A percentile compares a stretch with the other conserved stretches of the same genome.
Evolutionary conservation across 805 yeast genomes (phyloP).

Genomic region (Candida railenensis): DNA sequence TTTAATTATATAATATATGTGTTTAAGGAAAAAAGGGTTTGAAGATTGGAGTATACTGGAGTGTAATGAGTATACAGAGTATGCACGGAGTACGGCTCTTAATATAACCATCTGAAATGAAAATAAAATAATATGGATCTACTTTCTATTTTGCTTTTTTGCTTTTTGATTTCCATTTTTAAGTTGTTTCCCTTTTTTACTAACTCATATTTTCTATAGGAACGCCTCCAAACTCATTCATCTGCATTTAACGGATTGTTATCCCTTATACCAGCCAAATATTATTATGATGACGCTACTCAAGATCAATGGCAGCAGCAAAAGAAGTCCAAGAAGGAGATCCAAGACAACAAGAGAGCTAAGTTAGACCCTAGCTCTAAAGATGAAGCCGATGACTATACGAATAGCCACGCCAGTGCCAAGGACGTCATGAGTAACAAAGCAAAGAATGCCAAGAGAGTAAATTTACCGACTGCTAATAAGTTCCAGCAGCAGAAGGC

Average conservation of each 20-base stretch:
- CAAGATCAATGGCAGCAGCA: slow-evolving; percentile 88
- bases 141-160: not conserved
- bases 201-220: slow-evolving; percentile 38
- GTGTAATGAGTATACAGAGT: not conserved
- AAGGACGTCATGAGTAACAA: slow-evolving; percentile 57
- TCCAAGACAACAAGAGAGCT: slow-evolving; percentile 56
- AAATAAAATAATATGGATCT: not conserved
- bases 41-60: too few species aligned
- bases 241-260: slow-evolving; percentile 84
- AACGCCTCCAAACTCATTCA: slow-evolving; percentile 75
- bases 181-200: not conserved
- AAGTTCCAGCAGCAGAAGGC: slow-evolving; percentile 17
- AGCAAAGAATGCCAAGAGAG: slow-evolving; percentile 54
- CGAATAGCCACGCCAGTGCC: slow-evolving; percentile 48
- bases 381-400: slow-evolving; percentile 41
- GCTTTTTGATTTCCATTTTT: not conserved
- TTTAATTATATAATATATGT: not conserved
- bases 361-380: slow-evolving; percentile 72
- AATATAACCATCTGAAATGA: too few species aligned
- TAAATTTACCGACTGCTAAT: slow-evolving; percentile 37
- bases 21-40: not conserved
- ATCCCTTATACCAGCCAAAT: slow-evolving; percentile 90
- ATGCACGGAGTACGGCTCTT: too few species aligned
- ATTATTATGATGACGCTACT: slow-evolving; percentile 87
- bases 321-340: slow-evolving; percentile 68